A percentile compares a stretch with the other conserved stretches of the same genome.
These are phyloP conservation scores for Striga hermonthica DNA, from an alignment of 305 asterid genomes.

Conservation along the genomic window DNA sequence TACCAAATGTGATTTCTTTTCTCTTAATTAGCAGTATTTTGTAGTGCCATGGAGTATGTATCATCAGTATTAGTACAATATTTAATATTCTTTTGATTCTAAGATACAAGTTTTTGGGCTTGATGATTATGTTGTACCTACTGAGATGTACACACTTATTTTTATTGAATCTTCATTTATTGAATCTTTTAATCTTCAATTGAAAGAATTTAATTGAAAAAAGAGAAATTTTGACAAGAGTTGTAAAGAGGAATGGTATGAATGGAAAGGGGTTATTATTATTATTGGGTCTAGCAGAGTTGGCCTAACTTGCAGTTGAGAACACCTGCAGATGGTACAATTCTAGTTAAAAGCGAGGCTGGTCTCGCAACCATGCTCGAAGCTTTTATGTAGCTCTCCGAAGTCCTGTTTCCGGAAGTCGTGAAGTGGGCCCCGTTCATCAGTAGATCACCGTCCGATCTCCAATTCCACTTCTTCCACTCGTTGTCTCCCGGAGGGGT, in stretches of 20 bases:
- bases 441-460: constrained; percentile 50
- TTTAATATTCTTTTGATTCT: neutral
- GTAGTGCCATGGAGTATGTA: too few species aligned
- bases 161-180: constrained; percentile 4
- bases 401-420: constrained; percentile 38
- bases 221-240: neutral
- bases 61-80: neutral
- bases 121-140: too few species aligned
- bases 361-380: constrained; percentile 61
- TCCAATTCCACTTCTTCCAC: constrained; percentile 51
- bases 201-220: neutral
- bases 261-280: neutral
- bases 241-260: neutral
- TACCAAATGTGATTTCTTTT: neutral
- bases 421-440: constrained; percentile 44
- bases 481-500: constrained; percentile 30
- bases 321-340: constrained; percentile 47
- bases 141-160: neutral
- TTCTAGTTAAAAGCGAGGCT: constrained; percentile 38
- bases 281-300: constrained; percentile 33
- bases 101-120: neutral
- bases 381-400: constrained; percentile 40
- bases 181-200: neutral
- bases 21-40: neutral
- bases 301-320: constrained; percentile 39